phyloP scores from a whole-genome alignment of 805 yeast species.

The Kazachstania bromeliacearum region DNA sequence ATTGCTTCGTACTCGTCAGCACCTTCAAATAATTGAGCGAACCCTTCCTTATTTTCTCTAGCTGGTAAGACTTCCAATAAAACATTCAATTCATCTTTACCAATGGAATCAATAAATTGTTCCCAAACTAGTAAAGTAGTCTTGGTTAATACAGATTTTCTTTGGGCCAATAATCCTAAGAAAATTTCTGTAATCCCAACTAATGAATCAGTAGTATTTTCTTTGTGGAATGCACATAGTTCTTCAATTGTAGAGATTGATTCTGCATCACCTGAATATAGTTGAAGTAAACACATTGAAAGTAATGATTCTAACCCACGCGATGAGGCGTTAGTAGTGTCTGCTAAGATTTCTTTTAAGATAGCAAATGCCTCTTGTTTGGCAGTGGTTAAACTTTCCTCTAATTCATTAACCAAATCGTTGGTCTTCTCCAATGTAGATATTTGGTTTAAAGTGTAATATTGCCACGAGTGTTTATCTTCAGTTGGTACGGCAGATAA shows the following conservation, averaged over 20 bases:
- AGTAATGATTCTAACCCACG: constrained; percentile 64
- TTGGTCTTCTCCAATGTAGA: constrained; percentile 19
- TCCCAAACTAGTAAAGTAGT: constrained; percentile 50
- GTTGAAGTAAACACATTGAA: constrained; percentile 67
- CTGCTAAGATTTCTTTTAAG: constrained; percentile 40
- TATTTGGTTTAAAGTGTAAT: constrained; percentile 36
- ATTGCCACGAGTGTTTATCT: constrained; percentile 44
- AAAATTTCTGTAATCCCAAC: constrained; percentile 50
- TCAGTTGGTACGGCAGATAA: constrained; percentile 36
- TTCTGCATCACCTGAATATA: constrained; percentile 69
- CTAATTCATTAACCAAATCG: constrained; percentile 37
- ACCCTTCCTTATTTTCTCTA: constrained; percentile 77
- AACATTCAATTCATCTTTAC: constrained; percentile 36
- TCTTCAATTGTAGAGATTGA: constrained; percentile 69
- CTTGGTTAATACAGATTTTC: constrained; percentile 48
- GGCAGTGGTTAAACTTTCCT: constrained; percentile 45
- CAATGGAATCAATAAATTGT: constrained; percentile 40
- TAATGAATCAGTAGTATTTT: constrained; percentile 30
- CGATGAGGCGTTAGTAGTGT: constrained; percentile 10
- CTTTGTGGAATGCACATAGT: constrained; percentile 36
- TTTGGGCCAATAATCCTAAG: constrained; percentile 47
- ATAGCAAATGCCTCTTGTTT: constrained; percentile 41
- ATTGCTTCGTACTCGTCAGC: constrained; percentile 41
- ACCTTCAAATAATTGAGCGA: constrained; percentile 60
- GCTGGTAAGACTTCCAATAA: constrained; percentile 49